phyloP scores from a whole-genome alignment of 441 rosid species.

The Arabidopsis lyrata region DNA sequence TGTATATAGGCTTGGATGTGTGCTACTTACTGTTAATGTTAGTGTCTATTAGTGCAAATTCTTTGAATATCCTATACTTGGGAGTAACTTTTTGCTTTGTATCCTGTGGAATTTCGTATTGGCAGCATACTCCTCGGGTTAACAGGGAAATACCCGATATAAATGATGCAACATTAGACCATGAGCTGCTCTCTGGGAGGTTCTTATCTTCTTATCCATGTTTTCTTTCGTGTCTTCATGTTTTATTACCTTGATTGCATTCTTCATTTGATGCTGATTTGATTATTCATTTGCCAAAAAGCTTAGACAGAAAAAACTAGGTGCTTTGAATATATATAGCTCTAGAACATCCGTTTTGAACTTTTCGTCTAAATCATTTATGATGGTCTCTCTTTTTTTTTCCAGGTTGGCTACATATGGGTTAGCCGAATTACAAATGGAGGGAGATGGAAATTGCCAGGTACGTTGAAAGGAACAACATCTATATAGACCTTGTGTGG shows the following conservation, averaged over 20 bases:
- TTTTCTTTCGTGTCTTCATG: slow-evolving; percentile 6
- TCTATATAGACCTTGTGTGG: slow-evolving; percentile 11
- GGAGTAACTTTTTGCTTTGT: slow-evolving; percentile 28
- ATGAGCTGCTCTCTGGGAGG: slow-evolving; percentile 92
- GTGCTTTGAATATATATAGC: background rate
- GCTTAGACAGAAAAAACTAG: slow-evolving; percentile 1
- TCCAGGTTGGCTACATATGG: slow-evolving; percentile 82
- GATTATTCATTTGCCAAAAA: background rate
- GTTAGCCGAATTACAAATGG: slow-evolving; percentile 85
- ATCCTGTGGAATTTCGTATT: slow-evolving; percentile 35
- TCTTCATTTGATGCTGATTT: slow-evolving; percentile 8
- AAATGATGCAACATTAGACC: slow-evolving; percentile 88
- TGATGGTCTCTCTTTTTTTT: slow-evolving; percentile 34
- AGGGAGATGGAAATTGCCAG: slow-evolving; percentile 99
- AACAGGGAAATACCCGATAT: slow-evolving; percentile 83
- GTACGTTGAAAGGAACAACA: slow-evolving; percentile 45
- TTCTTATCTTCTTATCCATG: slow-evolving; percentile 42
- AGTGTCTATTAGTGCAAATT: background rate
- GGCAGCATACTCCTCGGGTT: slow-evolving; percentile 92
- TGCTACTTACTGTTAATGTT: background rate
- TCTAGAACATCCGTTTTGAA: background rate
- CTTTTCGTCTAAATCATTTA: background rate
- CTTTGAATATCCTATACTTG: background rate
- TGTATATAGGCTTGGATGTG: slow-evolving; percentile 3
- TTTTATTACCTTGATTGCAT: background rate